Conservation (phyloP, 345 rosid species). For the Boechera divaricarpa region DNA sequence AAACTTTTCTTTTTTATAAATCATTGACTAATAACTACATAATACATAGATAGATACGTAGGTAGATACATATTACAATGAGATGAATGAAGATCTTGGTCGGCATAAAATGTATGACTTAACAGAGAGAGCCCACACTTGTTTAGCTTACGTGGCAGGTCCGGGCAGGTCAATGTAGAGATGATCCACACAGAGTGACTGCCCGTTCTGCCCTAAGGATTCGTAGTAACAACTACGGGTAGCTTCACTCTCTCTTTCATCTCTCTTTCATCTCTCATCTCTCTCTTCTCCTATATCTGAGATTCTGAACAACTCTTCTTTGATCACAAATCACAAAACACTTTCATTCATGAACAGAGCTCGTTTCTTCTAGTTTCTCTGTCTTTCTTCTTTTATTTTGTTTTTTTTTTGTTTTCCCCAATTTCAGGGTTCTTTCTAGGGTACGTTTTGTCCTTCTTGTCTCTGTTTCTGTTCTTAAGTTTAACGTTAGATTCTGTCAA, state of each 20-base stretch:
- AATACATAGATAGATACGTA: neutral
- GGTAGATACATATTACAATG: neutral
- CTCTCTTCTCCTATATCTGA: constrained; percentile 32
- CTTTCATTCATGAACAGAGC: constrained; percentile 20
- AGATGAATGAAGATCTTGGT: constrained; percentile 43
- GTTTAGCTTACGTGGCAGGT: constrained; percentile 46
- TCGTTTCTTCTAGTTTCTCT: neutral
- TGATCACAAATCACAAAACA: constrained; percentile 38
- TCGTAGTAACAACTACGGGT: constrained; percentile 46
- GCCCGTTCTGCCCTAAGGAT: constrained; percentile 40
- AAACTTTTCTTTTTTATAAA: constrained; percentile 9
- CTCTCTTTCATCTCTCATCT: constrained; percentile 29
- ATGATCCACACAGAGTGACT: constrained; percentile 26
- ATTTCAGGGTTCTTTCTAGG: neutral
- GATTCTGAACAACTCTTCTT: constrained; percentile 31
- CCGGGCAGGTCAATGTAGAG: constrained; percentile 38
- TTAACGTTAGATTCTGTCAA: neutral
- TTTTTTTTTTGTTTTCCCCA: neutral
- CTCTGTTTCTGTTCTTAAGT: neutral
- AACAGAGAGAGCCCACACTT: constrained; percentile 42
- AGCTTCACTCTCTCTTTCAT: constrained; percentile 37
- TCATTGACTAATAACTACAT: constrained; percentile 22
- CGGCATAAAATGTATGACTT: constrained; percentile 39
- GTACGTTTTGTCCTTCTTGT: constrained; percentile 21
- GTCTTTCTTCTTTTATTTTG: neutral